phyloP scores from a whole-genome alignment of 2,329 filamentous ascomycete species.

The Endocalyx cinctus region DNA sequence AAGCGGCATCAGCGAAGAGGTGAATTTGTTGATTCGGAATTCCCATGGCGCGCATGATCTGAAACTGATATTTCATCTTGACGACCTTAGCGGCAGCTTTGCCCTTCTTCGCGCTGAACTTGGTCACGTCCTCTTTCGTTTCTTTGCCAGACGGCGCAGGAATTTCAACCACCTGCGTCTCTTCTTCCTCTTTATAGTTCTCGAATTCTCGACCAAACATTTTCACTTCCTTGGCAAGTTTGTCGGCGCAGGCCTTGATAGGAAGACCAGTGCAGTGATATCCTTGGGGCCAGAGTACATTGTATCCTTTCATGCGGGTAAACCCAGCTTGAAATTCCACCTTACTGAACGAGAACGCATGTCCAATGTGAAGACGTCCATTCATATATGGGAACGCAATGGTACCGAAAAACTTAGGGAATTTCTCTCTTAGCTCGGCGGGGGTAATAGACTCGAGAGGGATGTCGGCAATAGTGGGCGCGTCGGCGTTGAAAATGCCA shows the following conservation, averaged over 20 bases:
- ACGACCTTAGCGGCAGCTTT: constrained; percentile 87
- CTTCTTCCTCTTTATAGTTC: constrained; percentile 37
- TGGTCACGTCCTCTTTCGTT: constrained; percentile 77
- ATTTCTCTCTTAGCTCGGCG: constrained; percentile 69
- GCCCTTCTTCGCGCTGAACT: constrained; percentile 88
- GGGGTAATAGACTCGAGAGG: constrained; percentile 70
- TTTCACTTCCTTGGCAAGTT: constrained; percentile 83
- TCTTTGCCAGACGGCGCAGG: constrained; percentile 56
- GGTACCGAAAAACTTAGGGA: constrained; percentile 85
- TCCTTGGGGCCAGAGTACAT: constrained; percentile 81
- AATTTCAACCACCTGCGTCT: constrained; percentile 35
- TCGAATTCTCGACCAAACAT: constrained; percentile 55
- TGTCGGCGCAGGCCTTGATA: constrained; percentile 96
- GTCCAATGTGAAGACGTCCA: constrained; percentile 82
- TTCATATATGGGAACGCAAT: constrained; percentile 56
- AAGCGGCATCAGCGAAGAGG: constrained; percentile 81
- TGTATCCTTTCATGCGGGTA: constrained; percentile 85
- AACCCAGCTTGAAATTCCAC: constrained; percentile 88
- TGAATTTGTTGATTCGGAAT: constrained; percentile 87
- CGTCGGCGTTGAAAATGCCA: constrained; percentile 78
- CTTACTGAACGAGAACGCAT: constrained; percentile 88
- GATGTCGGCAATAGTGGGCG: constrained; percentile 73
- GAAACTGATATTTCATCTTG: constrained; percentile 90
- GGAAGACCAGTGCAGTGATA: constrained; percentile 98
- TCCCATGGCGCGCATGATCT: constrained; percentile 85